Conservation (phyloP, 202 grass and related monocot genomes). For the Thinopyrum obtusiflorum region DNA sequence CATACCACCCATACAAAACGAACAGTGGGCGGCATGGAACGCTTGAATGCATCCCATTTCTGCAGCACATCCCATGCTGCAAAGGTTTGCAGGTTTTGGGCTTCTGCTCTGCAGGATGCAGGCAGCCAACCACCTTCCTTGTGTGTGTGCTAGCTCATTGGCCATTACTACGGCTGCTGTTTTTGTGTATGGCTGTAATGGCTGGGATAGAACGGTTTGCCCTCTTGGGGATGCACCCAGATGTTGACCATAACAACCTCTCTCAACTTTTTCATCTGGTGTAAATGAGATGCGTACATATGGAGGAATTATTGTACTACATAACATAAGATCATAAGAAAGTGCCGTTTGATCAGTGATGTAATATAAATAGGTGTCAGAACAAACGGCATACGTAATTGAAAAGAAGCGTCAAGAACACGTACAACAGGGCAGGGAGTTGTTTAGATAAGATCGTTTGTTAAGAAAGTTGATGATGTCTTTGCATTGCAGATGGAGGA, state of each 20-base stretch:
- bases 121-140: slow-evolving; percentile 41
- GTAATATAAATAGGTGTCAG: neutral
- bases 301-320: neutral
- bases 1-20: slow-evolving; percentile 42
- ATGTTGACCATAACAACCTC: slow-evolving; percentile 32
- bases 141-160: slow-evolving; percentile 33
- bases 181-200: slow-evolving; percentile 43
- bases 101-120: slow-evolving; percentile 29
- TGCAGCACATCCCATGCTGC: slow-evolving; percentile 43
- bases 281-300: neutral
- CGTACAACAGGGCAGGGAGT: neutral
- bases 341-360: neutral
- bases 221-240: slow-evolving; percentile 30
- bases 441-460: slow-evolving; percentile 15
- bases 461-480: slow-evolving; percentile 17
- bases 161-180: slow-evolving; percentile 35
- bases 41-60: slow-evolving; percentile 45
- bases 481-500: slow-evolving; percentile 20
- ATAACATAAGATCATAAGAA: neutral
- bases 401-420: neutral
- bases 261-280: neutral
- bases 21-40: slow-evolving; percentile 29
- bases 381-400: slow-evolving; percentile 1
- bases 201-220: slow-evolving; percentile 41
- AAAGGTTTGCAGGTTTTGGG: slow-evolving; percentile 31